Percentiles rank a stretch among this genome's conserved stretches.
phyloP scores from a whole-genome alignment of 371 early-diverging fungal genomes.

The Funneliformis caledonium region DNA sequence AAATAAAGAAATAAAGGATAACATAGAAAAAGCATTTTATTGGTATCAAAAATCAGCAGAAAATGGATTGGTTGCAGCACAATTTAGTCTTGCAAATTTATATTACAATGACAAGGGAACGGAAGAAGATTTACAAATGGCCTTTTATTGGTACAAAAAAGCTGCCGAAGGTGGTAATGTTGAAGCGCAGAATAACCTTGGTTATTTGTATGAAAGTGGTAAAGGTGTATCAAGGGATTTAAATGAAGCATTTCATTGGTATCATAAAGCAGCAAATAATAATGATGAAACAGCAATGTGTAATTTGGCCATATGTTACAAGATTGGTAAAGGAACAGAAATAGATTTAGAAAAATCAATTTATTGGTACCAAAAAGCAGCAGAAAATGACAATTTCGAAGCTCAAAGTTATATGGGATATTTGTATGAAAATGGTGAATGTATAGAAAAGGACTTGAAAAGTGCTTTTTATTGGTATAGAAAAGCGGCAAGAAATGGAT shows the following conservation, averaged over 20 bases:
- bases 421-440: constrained; percentile 75
- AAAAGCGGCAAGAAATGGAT: constrained; percentile 74
- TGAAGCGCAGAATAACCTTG: not conserved
- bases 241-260: constrained; percentile 63
- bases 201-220: constrained; percentile 72
- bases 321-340: constrained; percentile 65
- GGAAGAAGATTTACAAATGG: constrained; percentile 34
- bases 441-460: constrained; percentile 59
- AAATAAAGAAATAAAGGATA: too few species aligned
- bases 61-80: too few species aligned
- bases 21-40: too few species aligned
- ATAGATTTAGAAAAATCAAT: constrained; percentile 55
- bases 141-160: not conserved
- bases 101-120: constrained; percentile 52
- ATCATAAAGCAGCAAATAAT: constrained; percentile 65
- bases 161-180: not conserved
- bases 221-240: constrained; percentile 56
- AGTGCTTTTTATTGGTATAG: constrained; percentile 82
- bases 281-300: constrained; percentile 70
- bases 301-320: constrained; percentile 70
- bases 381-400: constrained; percentile 51
- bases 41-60: too few species aligned
- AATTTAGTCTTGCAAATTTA: too few species aligned
- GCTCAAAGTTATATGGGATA: constrained; percentile 47
- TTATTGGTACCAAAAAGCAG: constrained; percentile 55